Percentiles rank a stretch among this genome's conserved stretches.
Conservation (phyloP, 257 asterid genomes). For the Sherardia arvensis region DNA sequence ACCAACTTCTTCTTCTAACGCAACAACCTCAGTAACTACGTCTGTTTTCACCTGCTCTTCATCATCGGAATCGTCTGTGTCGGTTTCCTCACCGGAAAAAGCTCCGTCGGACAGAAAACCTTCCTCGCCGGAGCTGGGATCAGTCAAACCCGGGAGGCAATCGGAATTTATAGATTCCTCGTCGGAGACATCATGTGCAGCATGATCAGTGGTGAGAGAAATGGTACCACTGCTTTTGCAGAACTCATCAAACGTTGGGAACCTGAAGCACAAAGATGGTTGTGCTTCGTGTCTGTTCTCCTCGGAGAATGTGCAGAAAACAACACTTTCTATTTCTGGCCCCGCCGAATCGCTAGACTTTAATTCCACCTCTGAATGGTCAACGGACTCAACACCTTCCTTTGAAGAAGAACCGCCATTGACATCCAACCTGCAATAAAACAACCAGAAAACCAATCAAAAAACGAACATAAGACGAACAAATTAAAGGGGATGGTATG, state of each 20-base stretch:
- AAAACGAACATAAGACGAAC: neutral
- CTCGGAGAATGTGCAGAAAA: slow-evolving; percentile 12
- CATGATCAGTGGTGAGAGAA: slow-evolving; percentile 21
- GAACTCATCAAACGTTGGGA: slow-evolving; percentile 62
- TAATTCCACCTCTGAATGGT: slow-evolving; percentile 9
- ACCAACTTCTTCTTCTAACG: slow-evolving; percentile 29
- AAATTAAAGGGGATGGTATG: neutral
- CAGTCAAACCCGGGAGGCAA: slow-evolving; percentile 31
- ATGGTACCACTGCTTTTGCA: slow-evolving; percentile 7
- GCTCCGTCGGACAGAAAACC: slow-evolving; percentile 56
- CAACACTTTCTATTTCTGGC: slow-evolving; percentile 17
- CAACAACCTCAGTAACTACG: slow-evolving; percentile 29
- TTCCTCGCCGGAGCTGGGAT: slow-evolving; percentile 29
- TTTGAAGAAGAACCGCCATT: slow-evolving; percentile 7
- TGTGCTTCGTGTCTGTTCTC: slow-evolving; percentile 26
- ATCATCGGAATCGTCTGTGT: slow-evolving; percentile 14
- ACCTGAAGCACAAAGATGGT: slow-evolving; percentile 41
- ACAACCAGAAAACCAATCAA: neutral
- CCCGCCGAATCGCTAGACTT: slow-evolving; percentile 17
- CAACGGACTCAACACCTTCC: neutral
- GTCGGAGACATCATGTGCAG: slow-evolving; percentile 11
- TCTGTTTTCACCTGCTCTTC: slow-evolving; percentile 25
- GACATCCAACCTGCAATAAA: slow-evolving; percentile 25
- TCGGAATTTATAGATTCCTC: slow-evolving; percentile 14
- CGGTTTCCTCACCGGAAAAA: slow-evolving; percentile 34